Conservation (phyloP, 805 yeast species). For the Suhomyces sp. region DNA sequence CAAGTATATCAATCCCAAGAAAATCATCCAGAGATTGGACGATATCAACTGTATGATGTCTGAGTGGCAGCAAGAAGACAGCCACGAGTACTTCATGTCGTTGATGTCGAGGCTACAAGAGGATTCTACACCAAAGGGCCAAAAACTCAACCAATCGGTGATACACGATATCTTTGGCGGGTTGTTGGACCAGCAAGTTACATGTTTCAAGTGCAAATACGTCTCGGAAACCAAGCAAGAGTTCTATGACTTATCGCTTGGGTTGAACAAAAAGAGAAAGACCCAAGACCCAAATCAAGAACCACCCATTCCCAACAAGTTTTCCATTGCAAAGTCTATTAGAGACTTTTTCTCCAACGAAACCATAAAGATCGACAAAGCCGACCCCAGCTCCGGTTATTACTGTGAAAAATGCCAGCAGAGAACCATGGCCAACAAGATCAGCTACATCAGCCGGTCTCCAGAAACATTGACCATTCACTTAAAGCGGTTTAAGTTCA, state of each 20-base stretch:
- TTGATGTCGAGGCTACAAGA: conserved; percentile 84
- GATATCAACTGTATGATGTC: conserved; percentile 96
- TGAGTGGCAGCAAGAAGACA: conserved; percentile 97
- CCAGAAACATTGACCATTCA: conserved; percentile 89
- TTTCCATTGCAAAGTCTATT: conserved; percentile 72
- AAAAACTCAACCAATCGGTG: conserved; percentile 73
- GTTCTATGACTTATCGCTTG: conserved; percentile 86
- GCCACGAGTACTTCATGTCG: conserved; percentile 96
- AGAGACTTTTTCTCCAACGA: conserved; percentile 83
- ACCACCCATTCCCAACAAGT: conserved; percentile 28
- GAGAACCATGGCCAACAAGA: conserved; percentile 74
- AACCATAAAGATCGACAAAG: conserved; percentile 61
- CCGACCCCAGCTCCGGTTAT: conserved; percentile 69
- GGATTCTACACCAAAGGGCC: conserved; percentile 89
- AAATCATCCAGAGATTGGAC: conserved; percentile 63
- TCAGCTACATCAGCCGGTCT: conserved; percentile 68
- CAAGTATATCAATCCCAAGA: conserved; percentile 69
- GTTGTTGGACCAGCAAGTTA: conserved; percentile 74
- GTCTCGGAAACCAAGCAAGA: conserved; percentile 88
- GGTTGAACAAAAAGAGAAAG: conserved; percentile 50
- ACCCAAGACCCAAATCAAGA: conserved; percentile 5
- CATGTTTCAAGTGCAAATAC: conserved; percentile 79
- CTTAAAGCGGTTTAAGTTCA: conserved; percentile 86
- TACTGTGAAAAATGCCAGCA: conserved; percentile 83
- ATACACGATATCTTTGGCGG: conserved; percentile 96